Evolutionary conservation across 768 basidiomycete species (phyloP), one percentile per base, ranked within the genome.

Genomic region (Sarcomyxa edulis): DNA sequence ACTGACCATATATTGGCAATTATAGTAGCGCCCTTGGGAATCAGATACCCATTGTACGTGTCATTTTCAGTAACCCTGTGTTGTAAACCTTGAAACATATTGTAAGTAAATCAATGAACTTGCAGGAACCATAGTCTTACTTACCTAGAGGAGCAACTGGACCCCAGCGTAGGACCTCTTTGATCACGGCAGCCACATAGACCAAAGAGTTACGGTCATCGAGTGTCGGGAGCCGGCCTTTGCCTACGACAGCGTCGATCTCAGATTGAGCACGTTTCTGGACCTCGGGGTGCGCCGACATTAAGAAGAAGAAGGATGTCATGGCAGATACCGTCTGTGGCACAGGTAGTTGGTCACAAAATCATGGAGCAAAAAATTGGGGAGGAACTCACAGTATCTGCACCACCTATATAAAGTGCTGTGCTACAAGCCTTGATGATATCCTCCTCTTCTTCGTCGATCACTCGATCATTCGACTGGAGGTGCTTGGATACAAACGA

Each of bases 31-130:
- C 47, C 47, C 18, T 36, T 48, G 2, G 57, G 60, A 22, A 63
- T 63, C 33, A 45, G 20, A 32, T 57, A 51, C 2, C 56, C 56
- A 5, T 47, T 32, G 37, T 62, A 62, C 4, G 49, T 38, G 31
- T 59, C 52, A 8, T 62, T 58, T n/a, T 53, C 48, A 4, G 28
- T 35, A 6, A 46, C 41, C 10, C 46, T 34, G 2, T 36, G 39
- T 10, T 33, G 33, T 11, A 36, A n/a, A 23, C 15, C 39, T 41
- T 33, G 21, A 21, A 35, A 22, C 7, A 19, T 14, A 37, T 14
- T 11, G 10, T 15, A 19, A 20, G 16, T 9, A 6, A 16, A 15
- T 16, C 36, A 34, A 18, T n/a, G 19, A 3, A n/a, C n/a, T n/a
- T n/a, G n/a, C n/a, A n/a, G n/a, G n/a, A n/a, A n/a, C n/a, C n/a